phyloP scores from a whole-genome alignment of 768 basidiomycete species.

The Tephrocybe sp. region DNA sequence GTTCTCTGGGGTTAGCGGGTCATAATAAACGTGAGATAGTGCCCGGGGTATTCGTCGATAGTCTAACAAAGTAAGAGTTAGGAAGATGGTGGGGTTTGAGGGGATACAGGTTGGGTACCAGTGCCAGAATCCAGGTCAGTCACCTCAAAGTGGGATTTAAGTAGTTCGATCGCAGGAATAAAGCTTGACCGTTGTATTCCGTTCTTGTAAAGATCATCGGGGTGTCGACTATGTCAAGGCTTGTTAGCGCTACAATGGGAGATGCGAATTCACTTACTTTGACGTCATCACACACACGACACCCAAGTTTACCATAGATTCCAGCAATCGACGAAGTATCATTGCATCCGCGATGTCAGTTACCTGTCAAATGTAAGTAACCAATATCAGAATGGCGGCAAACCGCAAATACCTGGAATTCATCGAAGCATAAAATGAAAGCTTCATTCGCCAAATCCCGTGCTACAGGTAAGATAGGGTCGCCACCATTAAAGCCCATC shows the following conservation, averaged over 20 bases:
- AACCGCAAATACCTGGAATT: conserved; percentile 77
- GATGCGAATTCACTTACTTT: conserved; percentile 69
- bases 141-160: conserved; percentile 83
- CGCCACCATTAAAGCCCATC: conserved; percentile 66
- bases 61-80: conserved; percentile 46
- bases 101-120: conserved; percentile 61
- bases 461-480: conserved; percentile 86
- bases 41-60: conserved; percentile 93
- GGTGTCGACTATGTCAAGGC: conserved; percentile 71
- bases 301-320: conserved; percentile 81
- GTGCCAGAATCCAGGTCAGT: conserved; percentile 95
- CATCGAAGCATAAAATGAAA: conserved; percentile 90
- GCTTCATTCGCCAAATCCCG: conserved; percentile 83
- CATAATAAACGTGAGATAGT: conserved; percentile 91
- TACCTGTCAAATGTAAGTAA: conserved; percentile 45
- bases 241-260: conserved; percentile 1
- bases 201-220: conserved; percentile 97
- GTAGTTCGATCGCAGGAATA: conserved; percentile 88
- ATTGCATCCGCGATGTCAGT: conserved; percentile 98
- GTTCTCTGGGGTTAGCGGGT: conserved; percentile 70
- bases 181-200: conserved; percentile 96
- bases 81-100: conserved; percentile 1
- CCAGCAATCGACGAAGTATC: conserved; percentile 89
- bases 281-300: conserved; percentile 96
- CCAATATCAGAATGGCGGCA: conserved; percentile 1